Evolutionary conservation across 2,329 filamentous ascomycete genomes (phyloP), one percentile per base, ranked within the genome.

Genomic region (Xylariaceae sp.): DNA sequence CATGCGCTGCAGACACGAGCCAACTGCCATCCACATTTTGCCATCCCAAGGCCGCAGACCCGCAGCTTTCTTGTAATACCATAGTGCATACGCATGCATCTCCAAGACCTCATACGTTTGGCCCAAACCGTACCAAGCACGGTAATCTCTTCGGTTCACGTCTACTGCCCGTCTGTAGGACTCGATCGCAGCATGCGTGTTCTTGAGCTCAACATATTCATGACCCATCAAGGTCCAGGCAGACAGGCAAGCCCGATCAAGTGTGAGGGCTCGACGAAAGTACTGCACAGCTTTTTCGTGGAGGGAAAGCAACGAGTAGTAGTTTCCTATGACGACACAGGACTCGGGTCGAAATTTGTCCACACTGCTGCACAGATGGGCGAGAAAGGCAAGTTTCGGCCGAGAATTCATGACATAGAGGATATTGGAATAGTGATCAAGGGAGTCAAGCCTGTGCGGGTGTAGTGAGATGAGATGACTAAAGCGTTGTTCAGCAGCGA

Each of bases 211-310:
- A 40, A 97, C 89, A 55, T 96, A 98, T 63, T 98, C 93, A 64
- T 98, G 93, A 1, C 93, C 93, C 91, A 98, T 97, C 1, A 98
- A 73, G 0, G 93, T 98, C 93, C 93, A 98, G 2, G 93, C 93
- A 0, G 89, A 94, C 13, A 96, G 76, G 61, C 93, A 98, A 19
- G 83, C 85, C 9, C 91, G 83, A 60, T 98, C 93, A 0, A 98
- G 73, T 0, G 89, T 94, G 16, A 98, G 68, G 0, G 93, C 93
- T 17, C 93, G 84, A 3, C 93, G 85, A 70, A 98, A 98, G 65
- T 97, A 97, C 68, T 96, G 89, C 39, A 98, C 90, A 0, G 93
- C 91, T 61, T 98, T 98, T 63, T 98, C 93, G 62, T 98, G 93
- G 62, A 94, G 85, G 0, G 90, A 95, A 47, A 95, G 82, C 1